Base-by-base conservation (phyloP, 164 flowering plant genomes). In the Litsea cubeba region DNA sequence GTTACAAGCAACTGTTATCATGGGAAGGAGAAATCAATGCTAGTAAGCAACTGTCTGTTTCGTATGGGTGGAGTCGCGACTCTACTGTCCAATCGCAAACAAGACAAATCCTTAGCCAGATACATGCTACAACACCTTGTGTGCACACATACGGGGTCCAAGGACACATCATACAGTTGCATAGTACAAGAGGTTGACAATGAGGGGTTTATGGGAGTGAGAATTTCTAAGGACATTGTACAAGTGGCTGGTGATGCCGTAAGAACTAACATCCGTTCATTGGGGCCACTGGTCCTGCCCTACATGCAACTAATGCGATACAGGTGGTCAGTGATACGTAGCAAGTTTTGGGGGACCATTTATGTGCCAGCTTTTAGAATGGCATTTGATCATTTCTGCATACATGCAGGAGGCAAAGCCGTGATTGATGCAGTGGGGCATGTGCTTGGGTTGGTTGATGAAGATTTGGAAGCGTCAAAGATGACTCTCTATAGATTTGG, bases 41-140 rank as follows among this genome's bases (percentile, higher is more conserved):
- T 88, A 11, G 40, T 91, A 22, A 65, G 87, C 32, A 89, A 89
- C 82, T 73, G 79, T 11, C 70, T 91, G 17, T 91, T 91, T 25
- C 82, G 93, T 10, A 78, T 83, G 83, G 87, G 88, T 0, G 90
- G 85, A 1, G 82, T 81, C 1, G 85, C 88, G 20, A 68, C 82
- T 12, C 70, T 86, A 20, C 32, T 86, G 58, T 82, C 86, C 12
- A 84, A 73, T 75, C 68, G 74, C 32, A 28, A 58, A 32, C 75
- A 70, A 40, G 84, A 82, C 73, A 76, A 72, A 65, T 69, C 54
- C 25, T 26, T 6, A 10, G 85, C 87, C 2, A 86, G 80, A 75
- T 86, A 84, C 49, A 71, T 25, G 68, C 82, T 86, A 10, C 76
- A 79, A 32, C 81, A 84, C 62, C 62, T 84, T 2, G 76, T 84